Evolutionary conservation across 495 filamentous ascomycete genomes (phyloP), one percentile per base, ranked within the genome.

Genomic region (Aspergillus wentii): DNA sequence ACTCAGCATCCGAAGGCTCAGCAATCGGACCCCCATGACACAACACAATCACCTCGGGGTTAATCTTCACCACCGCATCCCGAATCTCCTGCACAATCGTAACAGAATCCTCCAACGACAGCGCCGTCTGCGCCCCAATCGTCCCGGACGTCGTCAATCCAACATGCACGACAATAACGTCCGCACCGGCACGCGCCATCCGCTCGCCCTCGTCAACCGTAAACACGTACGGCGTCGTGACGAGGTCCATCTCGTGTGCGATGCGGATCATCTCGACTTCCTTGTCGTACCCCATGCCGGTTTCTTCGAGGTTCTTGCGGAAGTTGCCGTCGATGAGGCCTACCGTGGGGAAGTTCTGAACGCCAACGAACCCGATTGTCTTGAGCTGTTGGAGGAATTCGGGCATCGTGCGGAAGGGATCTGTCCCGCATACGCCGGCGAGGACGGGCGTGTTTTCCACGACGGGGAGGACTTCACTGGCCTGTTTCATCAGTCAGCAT

Each of bases 261-360:
- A 54, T 35, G 3, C 62, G 54, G 16, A 86, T 68, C 75, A 85
- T 79, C 33, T 78, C 72, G 4, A 87, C 80, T 40, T 87, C 82
- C 1, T 57, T 41, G 10, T 62, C 69, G 49, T 77, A 86, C 3
- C 72, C 72, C 80, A 85, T 87, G 11, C 74, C 81, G 4, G 82
- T 85, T 52, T 83, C 80, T 52, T 86, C 83, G 2, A 87, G 64
- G 41, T 81, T 78, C 20, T 59, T 55, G 13, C 83, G 70, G 46
- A 85, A 85, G 11, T 65, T 59, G 2, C 80, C 82, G 54, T 86
- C 82, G 37, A 85, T 79, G 6, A 86, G 58, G 1, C 82, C 82
- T 4, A 86, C 82, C 2, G 80, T 85, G 3, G 81, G 82, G 53
- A 85, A 85, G 48, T 86, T 86, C 57, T 85, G 81, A 20, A 85